Base-by-base conservation (phyloP, 1,284 basidiomycete species). In the Singerocomus inundabilis region DNA sequence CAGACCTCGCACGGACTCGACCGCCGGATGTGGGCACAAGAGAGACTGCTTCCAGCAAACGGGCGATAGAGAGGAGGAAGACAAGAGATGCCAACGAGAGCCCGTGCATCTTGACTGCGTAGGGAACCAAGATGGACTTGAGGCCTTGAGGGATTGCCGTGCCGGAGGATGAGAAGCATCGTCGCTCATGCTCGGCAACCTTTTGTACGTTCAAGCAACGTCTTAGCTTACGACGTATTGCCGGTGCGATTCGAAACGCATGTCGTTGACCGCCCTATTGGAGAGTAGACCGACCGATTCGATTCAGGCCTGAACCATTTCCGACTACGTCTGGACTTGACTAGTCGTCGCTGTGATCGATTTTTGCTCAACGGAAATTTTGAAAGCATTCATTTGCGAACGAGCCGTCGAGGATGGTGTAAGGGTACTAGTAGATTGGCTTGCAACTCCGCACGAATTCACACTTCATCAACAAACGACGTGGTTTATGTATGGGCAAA, bases 401-500 rank as follows among this genome's bases (percentile, higher is more conserved):
- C 26, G 15, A 29, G 28, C 9, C 30, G 16, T 33, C n/a, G 40
- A 46, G 15, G 12, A 21, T 34, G 12, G 16, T 11, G 7, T 11
- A 7, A 13, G 28, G 9, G 26, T 21, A 10, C 6, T 21, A 24
- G n/a, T n/a, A n/a, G n/a, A n/a, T n/a, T n/a, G n/a, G n/a, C n/a
- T n/a, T n/a, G n/a, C n/a, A n/a, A n/a, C n/a, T n/a, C n/a, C n/a
- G n/a, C n/a, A n/a, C n/a, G n/a, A n/a, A n/a, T n/a, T n/a, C n/a
- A n/a, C n/a, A 18, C n/a, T 4, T 11, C 33, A 5, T n/a, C 34
- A 18, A 36, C 21, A 7, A 24, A 24, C 24, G 18, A 32, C 36
- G 13, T 12, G 30, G 15, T 18, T n/a, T 11, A 35, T 45, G 28
- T 26, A 67, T 67, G 65, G 67, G 63, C 46, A 70, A 72, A 57